Percentiles rank a stretch among this genome's conserved stretches.
These are phyloP conservation scores for Claviceps lovelessii DNA, from an alignment of 2,329 filamentous ascomycete genomes.

Conservation along the genomic window DNA sequence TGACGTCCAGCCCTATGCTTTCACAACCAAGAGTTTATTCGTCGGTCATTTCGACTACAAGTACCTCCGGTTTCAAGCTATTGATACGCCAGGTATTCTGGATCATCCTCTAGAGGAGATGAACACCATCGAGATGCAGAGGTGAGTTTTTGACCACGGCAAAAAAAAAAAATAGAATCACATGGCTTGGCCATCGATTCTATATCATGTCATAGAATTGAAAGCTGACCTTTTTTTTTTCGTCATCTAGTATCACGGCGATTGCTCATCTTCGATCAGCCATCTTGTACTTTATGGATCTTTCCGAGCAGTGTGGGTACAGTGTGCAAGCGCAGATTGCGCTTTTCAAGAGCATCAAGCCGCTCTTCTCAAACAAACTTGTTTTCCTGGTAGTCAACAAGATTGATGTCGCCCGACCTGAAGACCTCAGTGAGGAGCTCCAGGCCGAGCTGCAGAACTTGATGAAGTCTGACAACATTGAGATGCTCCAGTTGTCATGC, in stretches of 20 bases:
- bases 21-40: conserved; percentile 94
- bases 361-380: conserved; percentile 91
- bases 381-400: conserved; percentile 98
- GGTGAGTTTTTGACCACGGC: conserved; percentile 7
- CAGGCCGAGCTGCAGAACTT: conserved; percentile 67
- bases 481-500: conserved; percentile 86
- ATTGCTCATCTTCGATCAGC: conserved; percentile 93
- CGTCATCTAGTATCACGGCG: conserved; percentile 60
- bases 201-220: not conserved
- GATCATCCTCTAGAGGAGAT: conserved; percentile 97
- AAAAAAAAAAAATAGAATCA: too few relatives aligned
- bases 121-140: conserved; percentile 99
- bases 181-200: not conserved
- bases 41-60: conserved; percentile 98
- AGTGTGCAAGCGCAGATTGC: conserved; percentile 84
- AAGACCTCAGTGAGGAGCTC: conserved; percentile 68
- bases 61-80: conserved; percentile 48
- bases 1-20: conserved; percentile 93
- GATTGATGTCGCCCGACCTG: conserved; percentile 79
- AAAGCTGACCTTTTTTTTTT: not conserved
- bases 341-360: conserved; percentile 92
- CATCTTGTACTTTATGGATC: conserved; percentile 96
- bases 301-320: conserved; percentile 94
- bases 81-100: conserved; percentile 96
- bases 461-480: conserved; percentile 75